phyloP scores from a whole-genome alignment of 257 asterid species.

The Ilex asprella region DNA sequence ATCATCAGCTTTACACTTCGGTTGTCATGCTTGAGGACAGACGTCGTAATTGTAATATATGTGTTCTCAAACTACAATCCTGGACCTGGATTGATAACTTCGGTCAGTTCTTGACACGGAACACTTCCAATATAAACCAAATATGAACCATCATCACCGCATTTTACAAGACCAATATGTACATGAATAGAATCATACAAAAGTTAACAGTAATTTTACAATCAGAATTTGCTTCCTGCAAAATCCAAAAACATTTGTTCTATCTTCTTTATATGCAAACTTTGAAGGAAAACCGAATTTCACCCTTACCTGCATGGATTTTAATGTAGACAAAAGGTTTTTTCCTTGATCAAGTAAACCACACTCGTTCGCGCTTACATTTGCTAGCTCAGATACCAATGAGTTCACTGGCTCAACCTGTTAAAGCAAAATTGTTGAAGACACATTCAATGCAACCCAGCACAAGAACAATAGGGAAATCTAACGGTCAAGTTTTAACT shows the following conservation, averaged over 20 bases:
- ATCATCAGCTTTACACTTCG: neutral
- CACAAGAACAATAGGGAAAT: neutral
- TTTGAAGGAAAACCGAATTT: neutral
- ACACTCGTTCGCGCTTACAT: constrained; percentile 38
- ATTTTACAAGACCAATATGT: too few species aligned
- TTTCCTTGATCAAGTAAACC: constrained; percentile 49
- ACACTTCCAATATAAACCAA: too few species aligned
- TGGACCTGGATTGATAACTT: neutral
- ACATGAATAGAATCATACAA: too few species aligned
- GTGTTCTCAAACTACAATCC: constrained; percentile 3
- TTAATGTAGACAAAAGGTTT: constrained; percentile 42
- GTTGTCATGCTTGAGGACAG: neutral
- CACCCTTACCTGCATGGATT: constrained; percentile 54
- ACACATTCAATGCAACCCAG: too few species aligned
- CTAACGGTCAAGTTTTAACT: neutral
- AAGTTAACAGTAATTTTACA: too few species aligned
- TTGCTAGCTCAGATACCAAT: constrained; percentile 46
- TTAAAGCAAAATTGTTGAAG: neutral
- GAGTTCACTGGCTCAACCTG: constrained; percentile 65
- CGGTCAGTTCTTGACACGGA: neutral
- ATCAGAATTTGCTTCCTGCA: too few species aligned
- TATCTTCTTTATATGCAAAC: too few species aligned
- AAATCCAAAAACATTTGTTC: too few species aligned
- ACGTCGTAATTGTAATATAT: neutral
- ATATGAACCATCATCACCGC: too few species aligned